Base-by-base conservation (phyloP, 2,329 filamentous ascomycete genomes). In the Didymosphaeria variabile region DNA sequence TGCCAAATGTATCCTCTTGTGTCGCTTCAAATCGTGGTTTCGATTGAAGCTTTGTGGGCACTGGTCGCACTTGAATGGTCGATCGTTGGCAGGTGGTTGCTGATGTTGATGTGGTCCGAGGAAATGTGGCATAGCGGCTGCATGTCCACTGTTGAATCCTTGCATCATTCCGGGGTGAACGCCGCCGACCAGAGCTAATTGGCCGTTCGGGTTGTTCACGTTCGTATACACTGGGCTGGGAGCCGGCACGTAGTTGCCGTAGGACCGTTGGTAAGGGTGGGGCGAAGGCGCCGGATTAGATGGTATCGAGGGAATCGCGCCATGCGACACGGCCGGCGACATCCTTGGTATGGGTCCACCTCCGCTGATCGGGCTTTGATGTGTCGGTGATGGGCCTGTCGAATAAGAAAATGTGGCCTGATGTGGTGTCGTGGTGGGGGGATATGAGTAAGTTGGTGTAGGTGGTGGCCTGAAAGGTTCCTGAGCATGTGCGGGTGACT, bases 11-110 rank as follows among this genome's bases (percentile, higher is more conserved):
- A 98, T 98, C 53, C 93, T 85, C 83, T 97, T 97, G 78, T 99
- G 95, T 55, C 95, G 87, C 81, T 99, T 99, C 70, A 98, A 79
- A 74, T 98, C 95, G 74, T 98, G 95, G 67, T 98, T 98, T 5
- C 95, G 86, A 78, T 97, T 98, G 82, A 99, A 99, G 40, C 92
- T 94, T 76, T 97, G 93, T 0, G 91, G 88, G 73, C 95, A 99
- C 74, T 91, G 87, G 69, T 98, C 93, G 76, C 95, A 99, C 79
- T 94, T 94, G 83, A 97, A 98, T 0, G 95, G 95, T 5, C 94
- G 88, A 69, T 98, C 94, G 59, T 91, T 90, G 31, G 86, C 83
- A 10, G 84, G 81, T 21, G 82, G 79, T 63, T 84, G 72, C 64
- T 84, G 85, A 50, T 81, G 79, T 32, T 76, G 77, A 13, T 85